Percentiles rank a stretch among this genome's conserved stretches.
Evolutionary conservation across 1,284 basidiomycete species (phyloP).

Genomic region (Papiliotrema nemorosa): DNA sequence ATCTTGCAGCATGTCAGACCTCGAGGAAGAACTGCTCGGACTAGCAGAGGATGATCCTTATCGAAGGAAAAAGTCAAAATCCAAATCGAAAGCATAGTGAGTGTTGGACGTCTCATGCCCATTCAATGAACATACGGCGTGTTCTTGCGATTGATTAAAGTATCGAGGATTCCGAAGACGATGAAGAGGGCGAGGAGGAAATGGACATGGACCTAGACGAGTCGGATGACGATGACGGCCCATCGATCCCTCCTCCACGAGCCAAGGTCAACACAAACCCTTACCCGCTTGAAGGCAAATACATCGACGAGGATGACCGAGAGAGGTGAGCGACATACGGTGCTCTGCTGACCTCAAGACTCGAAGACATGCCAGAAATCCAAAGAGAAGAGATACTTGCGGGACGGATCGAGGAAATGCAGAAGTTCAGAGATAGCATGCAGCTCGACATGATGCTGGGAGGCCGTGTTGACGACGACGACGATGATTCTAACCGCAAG

Average conservation of each 20-base stretch:
- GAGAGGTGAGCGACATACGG: conserved; percentile 58
- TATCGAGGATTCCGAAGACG: conserved; percentile 29
- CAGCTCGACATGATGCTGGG: conserved; percentile 71
- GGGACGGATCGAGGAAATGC: conserved; percentile 72
- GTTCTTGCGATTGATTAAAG: too few relatives aligned
- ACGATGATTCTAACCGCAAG: conserved; percentile 50
- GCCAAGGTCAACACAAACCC: conserved; percentile 53
- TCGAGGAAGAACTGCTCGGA: conserved; percentile 49
- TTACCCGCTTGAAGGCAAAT: conserved; percentile 88
- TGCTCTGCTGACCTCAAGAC: conserved; percentile 51
- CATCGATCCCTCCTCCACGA: background rate
- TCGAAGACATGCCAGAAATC: conserved; percentile 76
- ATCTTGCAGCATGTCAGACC: conserved; percentile 38
- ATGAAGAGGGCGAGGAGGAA: conserved; percentile 18
- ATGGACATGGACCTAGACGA: conserved; percentile 36
- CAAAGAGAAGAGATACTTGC: conserved; percentile 83
- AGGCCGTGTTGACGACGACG: conserved; percentile 48
- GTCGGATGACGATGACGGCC: conserved; percentile 31
- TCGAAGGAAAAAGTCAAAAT: conserved; percentile 25
- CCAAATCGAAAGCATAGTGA: conserved; percentile 34
- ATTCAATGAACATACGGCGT: too few relatives aligned
- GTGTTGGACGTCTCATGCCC: conserved; percentile 9
- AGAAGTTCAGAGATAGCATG: conserved; percentile 67
- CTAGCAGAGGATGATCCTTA: conserved; percentile 47
- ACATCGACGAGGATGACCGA: conserved; percentile 75